A percentile compares a stretch with the other conserved stretches of the same genome.
These are phyloP conservation scores for Psilocybe tampanensis DNA, from an alignment of 768 basidiomycete genomes.

Conservation along the genomic window DNA sequence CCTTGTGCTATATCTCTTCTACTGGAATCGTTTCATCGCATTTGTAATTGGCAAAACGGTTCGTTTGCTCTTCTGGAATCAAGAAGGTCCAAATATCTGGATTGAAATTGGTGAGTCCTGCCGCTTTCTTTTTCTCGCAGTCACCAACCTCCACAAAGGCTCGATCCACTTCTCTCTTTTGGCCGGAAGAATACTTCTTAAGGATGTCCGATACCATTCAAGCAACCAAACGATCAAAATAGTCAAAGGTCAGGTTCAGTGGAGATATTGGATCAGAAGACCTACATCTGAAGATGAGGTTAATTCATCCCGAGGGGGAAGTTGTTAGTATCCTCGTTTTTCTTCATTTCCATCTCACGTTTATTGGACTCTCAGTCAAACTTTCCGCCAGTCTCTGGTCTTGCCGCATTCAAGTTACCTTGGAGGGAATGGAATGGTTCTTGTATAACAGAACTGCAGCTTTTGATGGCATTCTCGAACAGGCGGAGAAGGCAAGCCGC, in stretches of 20 bases:
- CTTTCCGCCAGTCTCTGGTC: constrained; percentile 44
- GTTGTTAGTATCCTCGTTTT: constrained; percentile 41
- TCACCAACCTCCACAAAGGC: constrained; percentile 45
- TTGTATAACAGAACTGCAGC: constrained; percentile 89
- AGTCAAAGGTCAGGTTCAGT: constrained; percentile 83
- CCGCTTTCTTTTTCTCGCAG: neutral
- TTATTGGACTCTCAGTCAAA: constrained; percentile 29
- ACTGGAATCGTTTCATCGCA: constrained; percentile 86
- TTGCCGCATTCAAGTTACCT: constrained; percentile 79
- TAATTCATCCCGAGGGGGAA: constrained; percentile 48
- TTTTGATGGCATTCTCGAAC: constrained; percentile 83
- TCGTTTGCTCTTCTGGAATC: constrained; percentile 79
- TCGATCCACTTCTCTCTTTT: constrained; percentile 92
- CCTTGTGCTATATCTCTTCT: constrained; percentile 81
- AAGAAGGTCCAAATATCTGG: constrained; percentile 77
- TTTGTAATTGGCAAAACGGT: constrained; percentile 64
- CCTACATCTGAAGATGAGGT: constrained; percentile 79
- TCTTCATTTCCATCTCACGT: neutral
- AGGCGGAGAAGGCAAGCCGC: constrained; percentile 53
- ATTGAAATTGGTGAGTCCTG: constrained; percentile 69
- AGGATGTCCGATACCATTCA: constrained; percentile 88
- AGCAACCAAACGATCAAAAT: constrained; percentile 88
- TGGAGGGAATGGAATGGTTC: constrained; percentile 92
- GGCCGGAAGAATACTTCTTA: constrained; percentile 84
- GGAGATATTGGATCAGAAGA: constrained; percentile 91